Evolutionary conservation across 768 basidiomycete genomes (phyloP).

Genomic region (Pleurotus sapidus): DNA sequence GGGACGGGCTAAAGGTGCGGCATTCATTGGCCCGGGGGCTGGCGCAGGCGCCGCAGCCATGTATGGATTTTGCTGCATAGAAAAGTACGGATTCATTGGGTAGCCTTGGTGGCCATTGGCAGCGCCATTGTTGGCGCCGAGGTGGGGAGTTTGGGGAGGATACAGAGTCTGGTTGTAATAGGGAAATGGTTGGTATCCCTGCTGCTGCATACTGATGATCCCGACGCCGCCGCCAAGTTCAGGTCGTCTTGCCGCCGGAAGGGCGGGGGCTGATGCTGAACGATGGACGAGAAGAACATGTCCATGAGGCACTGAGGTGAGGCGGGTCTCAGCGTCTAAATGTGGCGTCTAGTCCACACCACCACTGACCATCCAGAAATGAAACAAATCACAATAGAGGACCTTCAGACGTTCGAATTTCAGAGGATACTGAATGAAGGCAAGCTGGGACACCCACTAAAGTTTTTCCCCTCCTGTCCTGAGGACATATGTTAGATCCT

Average conservation of each 20-base stretch:
- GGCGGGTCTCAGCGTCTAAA: not conserved
- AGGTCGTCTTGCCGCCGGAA: not conserved
- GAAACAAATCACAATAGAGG: not conserved
- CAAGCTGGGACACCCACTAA: slow-evolving; percentile 8
- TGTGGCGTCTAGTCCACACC: not conserved
- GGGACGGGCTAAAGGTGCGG: slow-evolving; percentile 9
- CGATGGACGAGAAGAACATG: not conserved
- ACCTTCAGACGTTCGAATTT: slow-evolving; percentile 38
- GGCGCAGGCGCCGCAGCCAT: not conserved
- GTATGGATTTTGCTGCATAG: slow-evolving; percentile 8
- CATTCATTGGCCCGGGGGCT: not conserved
- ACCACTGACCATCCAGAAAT: not conserved
- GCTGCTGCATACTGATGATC: not conserved
- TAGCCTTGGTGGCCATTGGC: slow-evolving; percentile 33
- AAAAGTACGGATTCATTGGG: slow-evolving; percentile 2
- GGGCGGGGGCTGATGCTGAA: not conserved
- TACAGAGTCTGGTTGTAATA: slow-evolving; percentile 12
- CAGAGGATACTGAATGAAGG: slow-evolving; percentile 57
- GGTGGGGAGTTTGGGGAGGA: slow-evolving; percentile 30
- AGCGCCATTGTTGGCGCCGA: slow-evolving; percentile 27
- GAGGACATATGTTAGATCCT: slow-evolving; percentile 39
- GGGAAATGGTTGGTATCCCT: slow-evolving; percentile 14
- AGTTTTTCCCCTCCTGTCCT: not conserved
- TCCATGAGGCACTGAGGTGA: not conserved
- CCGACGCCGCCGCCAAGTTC: not conserved